Evolutionary conservation across 2,329 filamentous ascomycete genomes (phyloP).

Genomic region (Fusarium sp.): DNA sequence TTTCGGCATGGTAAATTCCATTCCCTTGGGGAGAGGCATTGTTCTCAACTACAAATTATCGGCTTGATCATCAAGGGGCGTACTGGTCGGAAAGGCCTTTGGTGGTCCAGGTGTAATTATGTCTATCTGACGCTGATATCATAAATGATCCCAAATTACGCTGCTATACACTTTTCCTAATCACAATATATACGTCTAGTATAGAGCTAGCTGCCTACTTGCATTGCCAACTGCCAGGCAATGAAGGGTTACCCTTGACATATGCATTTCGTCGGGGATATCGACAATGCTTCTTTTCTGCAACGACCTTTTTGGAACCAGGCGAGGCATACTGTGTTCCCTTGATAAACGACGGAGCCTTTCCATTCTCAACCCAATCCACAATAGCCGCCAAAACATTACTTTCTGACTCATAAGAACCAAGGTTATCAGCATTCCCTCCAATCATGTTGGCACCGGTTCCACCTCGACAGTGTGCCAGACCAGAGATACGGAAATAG

Average conservation of each 20-base stretch:
- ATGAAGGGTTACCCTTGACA: neutral
- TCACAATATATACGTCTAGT: too few species aligned
- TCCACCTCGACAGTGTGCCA: slow-evolving; percentile 62
- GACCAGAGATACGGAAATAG: slow-evolving; percentile 66
- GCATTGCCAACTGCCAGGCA: neutral
- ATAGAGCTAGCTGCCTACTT: too few species aligned
- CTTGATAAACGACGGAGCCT: neutral
- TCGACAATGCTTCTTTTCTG: neutral
- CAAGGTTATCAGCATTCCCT: slow-evolving; percentile 30
- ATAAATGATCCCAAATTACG: too few species aligned
- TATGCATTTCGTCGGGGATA: neutral
- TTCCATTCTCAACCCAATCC: neutral
- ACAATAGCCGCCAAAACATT: slow-evolving; percentile 1
- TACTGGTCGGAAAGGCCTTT: too few species aligned
- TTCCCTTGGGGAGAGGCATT: too few species aligned
- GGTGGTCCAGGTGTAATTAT: too few species aligned
- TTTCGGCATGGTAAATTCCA: too few species aligned
- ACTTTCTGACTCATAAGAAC: neutral
- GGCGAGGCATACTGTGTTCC: neutral
- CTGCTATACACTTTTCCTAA: too few species aligned
- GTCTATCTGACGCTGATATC: too few species aligned
- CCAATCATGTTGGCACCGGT: slow-evolving; percentile 57
- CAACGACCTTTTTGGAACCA: neutral
- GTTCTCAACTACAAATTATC: too few species aligned
- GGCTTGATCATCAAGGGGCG: too few species aligned